A percentile compares a stretch with the other conserved stretches of the same genome.
These are phyloP conservation scores for Cladorrhinum sp. DNA, from an alignment of 2,329 filamentous ascomycete species.

Conservation along the genomic window DNA sequence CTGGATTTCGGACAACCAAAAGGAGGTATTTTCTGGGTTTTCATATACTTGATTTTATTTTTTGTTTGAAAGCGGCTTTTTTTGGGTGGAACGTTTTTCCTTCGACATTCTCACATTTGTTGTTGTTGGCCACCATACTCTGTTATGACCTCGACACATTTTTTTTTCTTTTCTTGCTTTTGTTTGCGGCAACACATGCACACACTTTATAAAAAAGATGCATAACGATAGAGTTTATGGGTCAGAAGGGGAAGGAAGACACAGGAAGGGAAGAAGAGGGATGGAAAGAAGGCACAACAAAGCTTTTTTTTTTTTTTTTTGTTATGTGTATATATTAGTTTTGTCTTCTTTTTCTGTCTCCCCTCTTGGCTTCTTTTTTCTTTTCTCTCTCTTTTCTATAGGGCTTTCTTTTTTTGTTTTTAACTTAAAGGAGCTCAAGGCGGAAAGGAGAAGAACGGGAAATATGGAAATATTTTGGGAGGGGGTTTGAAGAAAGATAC, in stretches of 20 bases:
- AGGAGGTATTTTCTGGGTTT: not conserved
- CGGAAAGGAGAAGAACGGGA: not conserved
- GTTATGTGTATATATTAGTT: slow-evolving; percentile 9
- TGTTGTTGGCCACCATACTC: not conserved
- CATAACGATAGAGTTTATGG: slow-evolving; percentile 18
- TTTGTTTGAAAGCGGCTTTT: not conserved
- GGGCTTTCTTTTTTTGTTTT: not conserved
- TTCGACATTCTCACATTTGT: not conserved
- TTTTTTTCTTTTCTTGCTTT: slow-evolving; percentile 12
- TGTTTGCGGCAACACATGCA: slow-evolving; percentile 1
- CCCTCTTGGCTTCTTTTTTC: slow-evolving; percentile 2
- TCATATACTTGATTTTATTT: slow-evolving; percentile 2
- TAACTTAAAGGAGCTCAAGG: not conserved
- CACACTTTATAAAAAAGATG: slow-evolving; percentile 12
- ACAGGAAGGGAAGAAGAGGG: not conserved
- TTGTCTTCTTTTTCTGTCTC: slow-evolving; percentile 4
- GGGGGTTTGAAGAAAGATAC: not conserved
- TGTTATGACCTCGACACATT: slow-evolving; percentile 8
- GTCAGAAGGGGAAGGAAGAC: not conserved
- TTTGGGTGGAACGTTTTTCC: not conserved
- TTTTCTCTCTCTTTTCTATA: not conserved
- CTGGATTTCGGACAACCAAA: slow-evolving; percentile 1
- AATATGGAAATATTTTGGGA: not conserved
- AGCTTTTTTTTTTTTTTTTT: slow-evolving; percentile 5
- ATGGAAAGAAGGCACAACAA: slow-evolving; percentile 7